Base-by-base conservation (phyloP, 2,329 filamentous ascomycete genomes). In the Sporothrix brunneoviolacea region DNA sequence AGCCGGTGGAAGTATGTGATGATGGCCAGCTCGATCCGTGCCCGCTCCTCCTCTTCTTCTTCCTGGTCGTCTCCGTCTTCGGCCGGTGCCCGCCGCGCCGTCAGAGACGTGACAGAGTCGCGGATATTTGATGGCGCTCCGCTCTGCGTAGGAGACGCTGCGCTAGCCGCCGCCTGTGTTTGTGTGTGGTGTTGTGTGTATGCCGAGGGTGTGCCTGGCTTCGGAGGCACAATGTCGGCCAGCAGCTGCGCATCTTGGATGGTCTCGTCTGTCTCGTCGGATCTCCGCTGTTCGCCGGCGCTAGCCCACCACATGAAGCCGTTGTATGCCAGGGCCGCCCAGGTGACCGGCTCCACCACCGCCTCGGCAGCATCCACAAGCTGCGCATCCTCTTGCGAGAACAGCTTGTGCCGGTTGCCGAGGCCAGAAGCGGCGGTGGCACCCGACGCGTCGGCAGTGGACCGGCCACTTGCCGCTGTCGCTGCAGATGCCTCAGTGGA, bases 301-400 rank as follows among this genome's bases (percentile, higher is more conserved):
- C 84, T 88, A 2, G 88, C 87, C 88, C 88, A 93, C 88, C 88
- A 93, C 78, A 91, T 88, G 70, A 91, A 91, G 21, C 85, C 83
- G 49, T 79, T 81, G 67, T 91, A 93, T 5, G 88, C 88, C 22
- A 91, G 76, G 1, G 84, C 82, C 1, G 84, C 75, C 88, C 83
- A 86, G 37, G 76, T 83, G 36, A 77, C 64, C 2, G 82, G 82
- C 60, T 86, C 82, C 24, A 83, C 71, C 38, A 84, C 71, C 48
- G 68, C 65, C 51, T 83, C 79, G 21, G 76, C 68, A 8, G 70
- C 70, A 32, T 79, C 72, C 42, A 75, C 73, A 9, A 67, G 59
- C 24, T 62, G 60, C 4, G 67, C 64, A 5, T 72, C 70, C 16
- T 69, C 65, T 27, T 53, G 32, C n/a, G 3, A 10, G 18, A 49